Base-by-base conservation (phyloP, 148 eudicot species). In the Rhododendron williamsianum region DNA sequence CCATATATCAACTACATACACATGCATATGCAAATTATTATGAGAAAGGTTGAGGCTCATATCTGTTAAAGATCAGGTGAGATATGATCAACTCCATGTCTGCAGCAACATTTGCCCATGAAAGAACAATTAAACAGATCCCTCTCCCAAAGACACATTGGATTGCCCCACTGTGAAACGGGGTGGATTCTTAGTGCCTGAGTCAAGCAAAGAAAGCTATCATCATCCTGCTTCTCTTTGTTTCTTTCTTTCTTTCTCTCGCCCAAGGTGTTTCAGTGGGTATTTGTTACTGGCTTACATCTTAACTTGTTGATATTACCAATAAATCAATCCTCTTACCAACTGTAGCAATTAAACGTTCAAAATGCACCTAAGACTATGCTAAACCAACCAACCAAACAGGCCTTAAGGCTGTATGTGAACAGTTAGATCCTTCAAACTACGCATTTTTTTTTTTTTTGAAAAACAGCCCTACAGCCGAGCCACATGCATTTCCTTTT, bases 331-430 rank as follows among this genome's bases (percentile, higher is more conserved):
- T 21, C 25, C 49, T 46, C 49, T 46, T 9, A 60, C 67, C 67
- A 21, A 21, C 19, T 60, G 25, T 60, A 18, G n/a, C 25, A 41
- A 41, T 41, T 19, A 19, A 60, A 60, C 3, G 9, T 60, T 60
- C 9, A 60, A 60, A 80, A 48, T 80, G 88, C 83, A 74, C 81
- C 25, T 6, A 60, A 60, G 67, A 21, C n/a, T 25, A 19, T 60
- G n/a, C 67, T 19, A 21, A 21, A 60, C 67, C 67, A 60, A 60
- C 67, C 67, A 54, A 16, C 25, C 3, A 19, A 60, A 60, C 27
- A 60, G 67, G 67, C 67, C 67, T 60, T 23, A 21, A 54, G 60
- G 60, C 21, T 54, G 49, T 46, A 9, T 46, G 49, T 46, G 49
- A 46, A 46, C 49, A 46, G 49, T 46, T 9, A 46, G 49, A 46